Evolutionary conservation across 1,139 yeast genomes (phyloP).

Genomic region (Suhomyces wounanorum): DNA sequence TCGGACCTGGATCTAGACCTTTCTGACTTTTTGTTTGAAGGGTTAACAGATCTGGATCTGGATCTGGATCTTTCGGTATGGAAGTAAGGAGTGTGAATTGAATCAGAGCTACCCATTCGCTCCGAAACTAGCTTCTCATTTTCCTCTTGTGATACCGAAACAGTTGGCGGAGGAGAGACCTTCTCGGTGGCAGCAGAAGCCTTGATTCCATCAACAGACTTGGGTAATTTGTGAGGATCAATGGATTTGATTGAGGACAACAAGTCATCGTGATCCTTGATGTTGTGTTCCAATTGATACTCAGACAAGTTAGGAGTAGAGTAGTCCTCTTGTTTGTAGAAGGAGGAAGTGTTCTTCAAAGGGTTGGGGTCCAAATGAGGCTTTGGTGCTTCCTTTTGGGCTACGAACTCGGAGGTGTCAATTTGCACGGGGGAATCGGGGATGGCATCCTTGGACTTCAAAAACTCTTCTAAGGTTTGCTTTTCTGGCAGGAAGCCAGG

Average conservation of each 20-base stretch:
- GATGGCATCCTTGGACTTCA: conserved; percentile 5
- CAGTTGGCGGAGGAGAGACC: not conserved
- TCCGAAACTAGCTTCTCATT: not conserved
- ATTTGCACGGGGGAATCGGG: conserved; percentile 6
- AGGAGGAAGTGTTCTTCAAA: conserved; percentile 8
- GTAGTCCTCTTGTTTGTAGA: conserved; percentile 33
- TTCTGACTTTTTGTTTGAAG: conserved; percentile 12
- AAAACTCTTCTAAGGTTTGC: conserved; percentile 8
- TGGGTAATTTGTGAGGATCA: conserved; percentile 44
- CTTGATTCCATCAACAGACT: conserved; percentile 8
- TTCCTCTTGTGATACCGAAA: not conserved
- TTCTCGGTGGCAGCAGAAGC: not conserved
- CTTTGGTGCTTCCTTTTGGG: not conserved
- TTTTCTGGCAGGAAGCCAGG: conserved; percentile 16
- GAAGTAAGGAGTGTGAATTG: conserved; percentile 49
- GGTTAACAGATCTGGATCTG: conserved; percentile 35
- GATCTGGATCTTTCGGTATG: conserved; percentile 38
- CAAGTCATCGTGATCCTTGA: conserved; percentile 40
- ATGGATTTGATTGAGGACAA: conserved; percentile 38
- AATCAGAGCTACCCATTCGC: conserved; percentile 10
- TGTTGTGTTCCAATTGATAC: conserved; percentile 46
- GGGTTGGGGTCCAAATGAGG: conserved; percentile 9
- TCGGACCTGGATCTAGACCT: conserved; percentile 32
- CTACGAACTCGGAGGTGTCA: not conserved
- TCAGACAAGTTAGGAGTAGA: conserved; percentile 53